Base-by-base conservation (phyloP, 176 grass and related monocot species). In the Puya raimondii region DNA sequence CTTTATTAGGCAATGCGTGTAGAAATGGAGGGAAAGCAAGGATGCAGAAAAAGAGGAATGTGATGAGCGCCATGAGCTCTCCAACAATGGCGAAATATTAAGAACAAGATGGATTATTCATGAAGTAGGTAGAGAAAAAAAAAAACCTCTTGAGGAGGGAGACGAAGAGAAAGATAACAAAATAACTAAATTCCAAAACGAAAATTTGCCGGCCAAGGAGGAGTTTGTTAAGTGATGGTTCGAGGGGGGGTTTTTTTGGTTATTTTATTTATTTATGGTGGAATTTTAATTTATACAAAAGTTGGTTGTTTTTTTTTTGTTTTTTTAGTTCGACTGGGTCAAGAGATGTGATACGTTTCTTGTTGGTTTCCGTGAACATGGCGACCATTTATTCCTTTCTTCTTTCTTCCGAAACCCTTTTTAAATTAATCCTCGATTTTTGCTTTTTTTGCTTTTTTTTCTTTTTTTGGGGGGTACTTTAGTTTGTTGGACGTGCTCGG, bases 341-440 rank as follows among this genome's bases (percentile, higher is more conserved):
- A 29, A 52, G 77, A 26, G 66, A 21, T 23, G 69, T 54, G 22
- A 86, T 86, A 83, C 83, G 87, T 90, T 90, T 74, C 87, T 81
- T 85, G 75, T 18, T 13, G 61, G 0, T 83, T 17, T 63, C 51
- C 70, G 27, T 57, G 63, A 74, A 76, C 76, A 65, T 73, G 80
- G 68, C 68, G 69, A 63, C 52, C 74, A 73, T 78, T 96, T 88
- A 89, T 96, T 83, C 87, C 82, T 96, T 96, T 81, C 88, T 87
- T 91, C 78, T 68, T 65, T 79, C 59, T 4, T 29, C 65, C 52
- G 1, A 53, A 50, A 61, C 26, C 42, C 53, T n/a, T 53, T 77
- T 15, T 68, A 69, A 66, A 54, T 27, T 53, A 18, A 14, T 13
- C 52, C 67, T 59, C 27, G 29, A 18, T 2, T 11, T 33, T 74